Percentiles rank a stretch among this genome's conserved stretches.
phyloP scores from a whole-genome alignment of 768 basidiomycete genomes.

The Chalciporus sphaerocephalus region DNA sequence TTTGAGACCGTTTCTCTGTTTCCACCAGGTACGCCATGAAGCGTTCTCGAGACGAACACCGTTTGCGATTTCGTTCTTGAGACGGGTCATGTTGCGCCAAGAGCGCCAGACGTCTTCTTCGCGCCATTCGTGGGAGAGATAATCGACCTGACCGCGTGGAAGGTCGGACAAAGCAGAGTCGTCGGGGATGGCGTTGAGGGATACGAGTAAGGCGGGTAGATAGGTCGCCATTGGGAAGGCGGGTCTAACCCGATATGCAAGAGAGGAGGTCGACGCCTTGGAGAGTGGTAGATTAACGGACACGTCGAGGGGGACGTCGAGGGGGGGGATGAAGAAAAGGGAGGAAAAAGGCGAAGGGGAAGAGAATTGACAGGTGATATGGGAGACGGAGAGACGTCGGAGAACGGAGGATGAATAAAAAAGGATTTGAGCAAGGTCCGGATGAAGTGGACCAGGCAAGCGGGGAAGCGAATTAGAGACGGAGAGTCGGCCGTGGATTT shows the following conservation, averaged over 20 bases:
- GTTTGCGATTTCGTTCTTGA: constrained; percentile 97
- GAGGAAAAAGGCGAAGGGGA: neutral
- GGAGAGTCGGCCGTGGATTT: neutral
- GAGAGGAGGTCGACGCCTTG: neutral
- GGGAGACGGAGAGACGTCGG: constrained; percentile 9
- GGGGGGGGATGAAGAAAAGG: neutral
- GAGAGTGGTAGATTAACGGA: too few species aligned
- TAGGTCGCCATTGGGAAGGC: constrained; percentile 53
- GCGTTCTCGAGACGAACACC: constrained; percentile 95
- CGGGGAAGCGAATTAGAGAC: neutral
- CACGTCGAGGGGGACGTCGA: too few species aligned
- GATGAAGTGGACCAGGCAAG: constrained; percentile 6
- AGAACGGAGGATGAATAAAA: constrained; percentile 13
- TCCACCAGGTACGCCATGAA: constrained; percentile 99
- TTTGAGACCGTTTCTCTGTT: constrained; percentile 93
- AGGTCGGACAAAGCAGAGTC: constrained; percentile 79
- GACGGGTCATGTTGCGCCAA: constrained; percentile 98
- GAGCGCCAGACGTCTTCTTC: constrained; percentile 98
- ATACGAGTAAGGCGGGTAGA: constrained; percentile 65
- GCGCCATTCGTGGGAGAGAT: constrained; percentile 94
- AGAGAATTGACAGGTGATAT: constrained; percentile 1
- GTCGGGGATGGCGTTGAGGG: constrained; percentile 61
- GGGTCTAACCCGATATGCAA: neutral
- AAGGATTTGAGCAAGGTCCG: constrained; percentile 11
- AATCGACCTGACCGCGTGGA: constrained; percentile 94